Conservation (phyloP, 2,329 filamentous ascomycete species). For the Colletotrichum eremochloae region DNA sequence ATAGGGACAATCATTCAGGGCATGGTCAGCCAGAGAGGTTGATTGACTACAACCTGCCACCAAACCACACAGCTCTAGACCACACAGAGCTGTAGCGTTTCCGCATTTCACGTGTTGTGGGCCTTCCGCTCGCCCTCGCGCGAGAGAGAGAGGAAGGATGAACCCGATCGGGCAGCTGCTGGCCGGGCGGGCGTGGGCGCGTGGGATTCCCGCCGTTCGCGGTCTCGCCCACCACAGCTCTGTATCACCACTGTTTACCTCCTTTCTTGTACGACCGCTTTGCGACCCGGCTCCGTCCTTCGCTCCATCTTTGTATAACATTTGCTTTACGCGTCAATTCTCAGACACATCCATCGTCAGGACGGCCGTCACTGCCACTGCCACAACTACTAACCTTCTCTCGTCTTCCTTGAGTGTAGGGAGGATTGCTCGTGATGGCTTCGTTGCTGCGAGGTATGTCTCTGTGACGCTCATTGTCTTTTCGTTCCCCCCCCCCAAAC, state of each 20-base stretch:
- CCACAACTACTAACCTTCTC: slow-evolving; percentile 3
- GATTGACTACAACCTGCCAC: slow-evolving; percentile 29
- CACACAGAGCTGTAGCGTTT: not conserved
- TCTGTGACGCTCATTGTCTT: not conserved
- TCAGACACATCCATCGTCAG: slow-evolving; percentile 14
- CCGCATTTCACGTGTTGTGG: slow-evolving; percentile 3
- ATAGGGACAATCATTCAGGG: not conserved
- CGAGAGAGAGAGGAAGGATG: slow-evolving; percentile 19
- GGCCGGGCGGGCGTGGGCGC: slow-evolving; percentile 33
- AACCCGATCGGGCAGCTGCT: slow-evolving; percentile 41
- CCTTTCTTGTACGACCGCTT: not conserved
- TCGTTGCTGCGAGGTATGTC: slow-evolving; percentile 26
- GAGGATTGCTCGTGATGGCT: slow-evolving; percentile 15
- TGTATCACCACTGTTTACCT: slow-evolving; percentile 9
- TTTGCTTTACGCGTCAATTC: slow-evolving; percentile 26
- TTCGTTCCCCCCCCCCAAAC: not conserved
- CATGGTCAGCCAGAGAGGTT: slow-evolving; percentile 18
- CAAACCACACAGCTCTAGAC: slow-evolving; percentile 20
- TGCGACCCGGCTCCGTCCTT: not conserved
- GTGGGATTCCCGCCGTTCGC: slow-evolving; percentile 19
- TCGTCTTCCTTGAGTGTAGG: slow-evolving; percentile 13
- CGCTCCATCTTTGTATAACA: slow-evolving; percentile 25
- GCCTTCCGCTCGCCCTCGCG: not conserved
- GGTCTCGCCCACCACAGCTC: slow-evolving; percentile 21
- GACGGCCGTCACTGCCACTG: not conserved